Evolutionary conservation across 192 early-diverging fungal genomes (phyloP), one percentile per base, ranked within the genome.

Genomic region (Linnemannia schmuckeri): DNA sequence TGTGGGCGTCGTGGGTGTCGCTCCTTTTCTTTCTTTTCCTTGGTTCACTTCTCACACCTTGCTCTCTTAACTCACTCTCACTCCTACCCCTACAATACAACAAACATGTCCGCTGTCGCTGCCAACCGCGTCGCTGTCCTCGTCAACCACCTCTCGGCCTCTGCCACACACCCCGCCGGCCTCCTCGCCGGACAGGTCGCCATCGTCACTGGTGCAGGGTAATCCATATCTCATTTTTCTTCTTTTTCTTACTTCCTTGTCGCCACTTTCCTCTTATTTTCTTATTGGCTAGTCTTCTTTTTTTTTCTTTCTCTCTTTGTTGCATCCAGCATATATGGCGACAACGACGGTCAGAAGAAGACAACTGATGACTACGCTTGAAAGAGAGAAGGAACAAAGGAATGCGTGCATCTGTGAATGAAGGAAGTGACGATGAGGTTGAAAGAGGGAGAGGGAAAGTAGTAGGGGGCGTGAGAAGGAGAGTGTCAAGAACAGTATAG

Each of bases 161-260:
- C 90, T 52, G 91, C 88, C n/a, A 87, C 88, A 63, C 88, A 85
- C 68, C 88, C 90, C 47, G 63, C 81, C 6, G 93, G 93, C 75
- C 78, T 94, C 41, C 89, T 94, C 69, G 88, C 89, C 42, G 84
- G 84, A 66, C 91, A 94, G 80, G 93, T 94, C 20, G 92, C 93
- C 61, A 93, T 94, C 42, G 90, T 94, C 80, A 94, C 93, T 47
- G 93, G 93, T 70, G 92, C 92, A 74, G 93, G 92, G 93, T 93
- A 90, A 78, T 47, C 35, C 33, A 33, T 52, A 41, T 30, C 12
- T 33, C 38, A n/a, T 4, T 10, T 6, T 41, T 12, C 17, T 24
- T 33, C 33, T 27, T 5, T 40, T 7, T 27, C 35, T 6, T 61
- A 52, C 41, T 27, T 24, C 24, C 9, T 10, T 27, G 55, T 57